Evolutionary conservation across 352 stramenopile species (phyloP).

Genomic region (Phytophthora boehmeriae): DNA sequence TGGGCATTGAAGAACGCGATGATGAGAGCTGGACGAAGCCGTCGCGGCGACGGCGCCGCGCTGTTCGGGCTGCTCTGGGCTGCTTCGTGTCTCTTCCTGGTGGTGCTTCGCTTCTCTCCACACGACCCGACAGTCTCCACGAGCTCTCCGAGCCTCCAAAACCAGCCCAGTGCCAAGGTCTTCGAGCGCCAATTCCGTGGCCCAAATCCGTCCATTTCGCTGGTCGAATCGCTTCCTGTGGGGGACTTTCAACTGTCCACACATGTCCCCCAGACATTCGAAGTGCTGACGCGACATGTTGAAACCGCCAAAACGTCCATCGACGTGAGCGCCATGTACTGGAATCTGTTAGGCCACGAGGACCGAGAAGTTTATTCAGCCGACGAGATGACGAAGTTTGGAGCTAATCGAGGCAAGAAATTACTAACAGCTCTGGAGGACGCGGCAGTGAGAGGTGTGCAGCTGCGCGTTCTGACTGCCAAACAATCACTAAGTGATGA

Average conservation of each 20-base stretch:
- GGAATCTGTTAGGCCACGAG: conserved; percentile 69
- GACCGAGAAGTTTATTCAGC: conserved; percentile 60
- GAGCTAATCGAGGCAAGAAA: conserved; percentile 53
- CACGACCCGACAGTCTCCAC: neutral
- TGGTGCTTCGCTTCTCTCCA: conserved; percentile 25
- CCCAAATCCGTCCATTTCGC: conserved; percentile 32
- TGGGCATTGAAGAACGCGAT: neutral
- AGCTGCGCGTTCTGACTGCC: conserved; percentile 60
- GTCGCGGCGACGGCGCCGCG: conserved; percentile 25
- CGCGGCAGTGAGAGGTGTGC: conserved; percentile 54
- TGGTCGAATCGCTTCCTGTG: conserved; percentile 76
- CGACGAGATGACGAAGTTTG: conserved; percentile 63
- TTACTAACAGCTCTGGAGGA: conserved; percentile 60
- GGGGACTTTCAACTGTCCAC: conserved; percentile 60
- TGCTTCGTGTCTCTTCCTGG: conserved; percentile 28
- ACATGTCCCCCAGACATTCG: conserved; percentile 46
- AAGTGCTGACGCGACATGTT: conserved; percentile 51
- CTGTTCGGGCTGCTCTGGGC: conserved; percentile 35
- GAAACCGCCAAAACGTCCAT: conserved; percentile 49
- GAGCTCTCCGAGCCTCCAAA: neutral
- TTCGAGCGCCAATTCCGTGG: conserved; percentile 27
- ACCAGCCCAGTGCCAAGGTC: conserved; percentile 6
- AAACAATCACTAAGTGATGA: conserved; percentile 19
- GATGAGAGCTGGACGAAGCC: conserved; percentile 6
- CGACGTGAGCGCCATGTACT: conserved; percentile 88